Base-by-base conservation (phyloP, 139 green algal genomes). In the Protoeuglena noctilucae region DNA sequence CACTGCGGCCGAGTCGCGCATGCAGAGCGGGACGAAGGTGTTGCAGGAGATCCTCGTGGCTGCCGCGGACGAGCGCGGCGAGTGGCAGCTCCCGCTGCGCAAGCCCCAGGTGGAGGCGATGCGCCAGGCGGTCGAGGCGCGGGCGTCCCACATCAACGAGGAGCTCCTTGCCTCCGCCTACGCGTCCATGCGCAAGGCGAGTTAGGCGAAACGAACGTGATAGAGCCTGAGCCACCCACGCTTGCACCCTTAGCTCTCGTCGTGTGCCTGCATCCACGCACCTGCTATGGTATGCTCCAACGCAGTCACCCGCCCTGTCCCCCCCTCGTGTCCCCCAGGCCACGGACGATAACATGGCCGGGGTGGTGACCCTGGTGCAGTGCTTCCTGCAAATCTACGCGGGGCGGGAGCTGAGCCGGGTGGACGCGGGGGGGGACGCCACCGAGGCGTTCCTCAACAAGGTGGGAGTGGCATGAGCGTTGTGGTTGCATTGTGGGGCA, bases 371-470 rank as follows among this genome's bases (percentile, higher is more conserved):
- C 18, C 67, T 95, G 48, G 56, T 95, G 18, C 85, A 94, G 55
- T 77, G 79, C 58, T 67, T 93, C 39, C 69, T 95, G 58, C 86
- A 95, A 72, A 61, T 91, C 40, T 94, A 93, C 56, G 86, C 86
- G 4, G 78, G 64, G 2, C 56, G 57, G 40, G 59, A 78, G 58
- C 66, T 94, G 39, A 47, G 47, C 14, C 47, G 39, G 6, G n/a
- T n/a, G n/a, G 62, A 51, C 0, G 18, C 28, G 9, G 68, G 75
- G 27, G 53, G 40, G 3, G 48, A 64, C 29, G 65, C 24, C 23
- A 40, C 68, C 21, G 60, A 72, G 40, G 62, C 57, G 1, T 52
- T 57, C 1, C 46, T 81, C 17, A 72, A 73, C 49, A 5, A 69
- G 55, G 61, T 77, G 48, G 1, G 58, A 4, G 21, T 24, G 43